Evolutionary conservation across 352 stramenopile species (phyloP).

Genomic region (Blastocystis hominis): DNA sequence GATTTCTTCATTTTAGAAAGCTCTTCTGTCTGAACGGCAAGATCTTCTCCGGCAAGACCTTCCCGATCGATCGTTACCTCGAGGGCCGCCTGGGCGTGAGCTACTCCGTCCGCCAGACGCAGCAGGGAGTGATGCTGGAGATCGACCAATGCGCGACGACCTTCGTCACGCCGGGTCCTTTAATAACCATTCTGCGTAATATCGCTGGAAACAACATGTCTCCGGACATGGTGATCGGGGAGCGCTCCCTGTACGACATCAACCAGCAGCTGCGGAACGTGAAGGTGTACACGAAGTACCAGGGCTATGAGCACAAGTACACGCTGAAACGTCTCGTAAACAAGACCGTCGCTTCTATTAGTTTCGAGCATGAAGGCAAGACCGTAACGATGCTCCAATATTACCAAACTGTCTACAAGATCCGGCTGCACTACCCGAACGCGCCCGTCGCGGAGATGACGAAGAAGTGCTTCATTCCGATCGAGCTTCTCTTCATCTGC

Average conservation of each 20-base stretch:
- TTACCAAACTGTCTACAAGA: slow-evolving; percentile 66
- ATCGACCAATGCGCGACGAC: slow-evolving; percentile 4
- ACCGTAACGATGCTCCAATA: slow-evolving; percentile 66
- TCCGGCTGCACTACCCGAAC: slow-evolving; percentile 61
- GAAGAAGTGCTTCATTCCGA: slow-evolving; percentile 1
- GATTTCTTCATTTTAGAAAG: not conserved
- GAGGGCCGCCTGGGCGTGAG: not conserved
- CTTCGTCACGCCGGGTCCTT: not conserved
- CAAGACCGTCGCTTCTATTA: not conserved
- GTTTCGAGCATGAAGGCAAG: slow-evolving; percentile 64
- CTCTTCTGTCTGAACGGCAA: not conserved
- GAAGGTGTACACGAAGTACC: slow-evolving; percentile 18
- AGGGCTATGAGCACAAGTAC: slow-evolving; percentile 29
- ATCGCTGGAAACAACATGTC: slow-evolving; percentile 13
- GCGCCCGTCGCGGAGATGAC: slow-evolving; percentile 1
- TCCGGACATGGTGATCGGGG: not conserved
- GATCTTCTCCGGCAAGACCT: not conserved
- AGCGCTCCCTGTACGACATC: not conserved
- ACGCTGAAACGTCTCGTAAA: not conserved
- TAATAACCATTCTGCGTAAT: not conserved
- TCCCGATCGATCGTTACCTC: not conserved
- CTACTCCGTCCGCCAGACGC: slow-evolving; percentile 23
- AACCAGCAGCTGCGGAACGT: not conserved
- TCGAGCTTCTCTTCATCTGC: slow-evolving; percentile 2
- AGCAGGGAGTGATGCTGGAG: slow-evolving; percentile 25